Conservation (phyloP, 2,329 filamentous ascomycete species). For the Pseudopyrenochaeta lycopersici region DNA sequence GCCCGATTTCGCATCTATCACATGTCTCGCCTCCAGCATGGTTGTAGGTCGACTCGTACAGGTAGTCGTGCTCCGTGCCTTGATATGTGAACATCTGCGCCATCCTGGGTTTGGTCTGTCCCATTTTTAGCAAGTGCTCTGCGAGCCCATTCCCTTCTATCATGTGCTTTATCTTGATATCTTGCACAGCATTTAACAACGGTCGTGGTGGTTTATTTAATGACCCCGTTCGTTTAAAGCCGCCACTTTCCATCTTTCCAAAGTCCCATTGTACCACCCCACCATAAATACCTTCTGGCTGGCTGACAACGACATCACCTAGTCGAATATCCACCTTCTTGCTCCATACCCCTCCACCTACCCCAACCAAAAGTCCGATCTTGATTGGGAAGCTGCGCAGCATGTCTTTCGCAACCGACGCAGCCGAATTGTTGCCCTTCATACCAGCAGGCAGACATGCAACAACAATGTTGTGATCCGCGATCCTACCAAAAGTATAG, state of each 20-base stretch:
- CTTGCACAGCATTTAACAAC: conserved; percentile 11
- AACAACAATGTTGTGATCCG: too few relatives aligned
- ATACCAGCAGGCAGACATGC: too few relatives aligned
- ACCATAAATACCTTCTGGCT: conserved; percentile 6
- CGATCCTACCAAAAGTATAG: too few relatives aligned
- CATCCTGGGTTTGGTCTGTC: too few relatives aligned
- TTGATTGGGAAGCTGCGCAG: too few relatives aligned
- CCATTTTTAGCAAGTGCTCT: conserved; percentile 6
- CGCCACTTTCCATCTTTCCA: conserved; percentile 7
- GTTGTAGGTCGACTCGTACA: too few relatives aligned
- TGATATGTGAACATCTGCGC: too few relatives aligned
- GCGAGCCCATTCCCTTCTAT: not conserved
- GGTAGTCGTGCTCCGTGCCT: too few relatives aligned
- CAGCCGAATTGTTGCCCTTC: too few relatives aligned
- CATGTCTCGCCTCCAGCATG: conserved; percentile 11
- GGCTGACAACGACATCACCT: conserved; percentile 21
- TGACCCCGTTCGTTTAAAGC: conserved; percentile 7
- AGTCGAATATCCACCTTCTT: conserved; percentile 16
- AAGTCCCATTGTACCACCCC: conserved; percentile 24
- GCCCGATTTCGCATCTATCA: conserved; percentile 2
- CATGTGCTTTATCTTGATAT: too few relatives aligned
- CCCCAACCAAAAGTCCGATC: conserved; percentile 23
- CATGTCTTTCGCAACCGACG: too few relatives aligned
- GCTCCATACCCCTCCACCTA: conserved; percentile 40
- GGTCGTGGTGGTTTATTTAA: conserved; percentile 8